A percentile compares a stretch with the other conserved stretches of the same genome.
phyloP scores from a whole-genome alignment of 2,329 filamentous ascomycete genomes.

The Trichoderma afroharzianum region DNA sequence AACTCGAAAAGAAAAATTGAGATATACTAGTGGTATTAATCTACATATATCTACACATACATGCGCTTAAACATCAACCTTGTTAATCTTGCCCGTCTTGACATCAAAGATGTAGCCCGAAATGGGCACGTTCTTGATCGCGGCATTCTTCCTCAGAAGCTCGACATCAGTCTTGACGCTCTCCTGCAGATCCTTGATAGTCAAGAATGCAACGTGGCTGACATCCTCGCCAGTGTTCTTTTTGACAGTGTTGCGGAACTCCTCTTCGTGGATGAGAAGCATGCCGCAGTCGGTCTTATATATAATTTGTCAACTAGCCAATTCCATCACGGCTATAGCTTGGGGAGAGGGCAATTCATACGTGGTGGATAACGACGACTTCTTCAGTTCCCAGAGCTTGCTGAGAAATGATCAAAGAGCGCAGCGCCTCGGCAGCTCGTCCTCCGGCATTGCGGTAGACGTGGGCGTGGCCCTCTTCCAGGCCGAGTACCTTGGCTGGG shows the following conservation, averaged over 20 bases:
- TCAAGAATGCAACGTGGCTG: conserved; percentile 57
- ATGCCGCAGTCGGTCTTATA: conserved; percentile 48
- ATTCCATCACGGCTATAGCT: too few species aligned
- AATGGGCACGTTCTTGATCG: conserved; percentile 59
- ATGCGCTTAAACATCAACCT: conserved; percentile 20
- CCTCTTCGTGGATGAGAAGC: conserved; percentile 62
- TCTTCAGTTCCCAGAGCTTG: conserved; percentile 74
- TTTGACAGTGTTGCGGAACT: conserved; percentile 53
- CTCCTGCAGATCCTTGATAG: conserved; percentile 61
- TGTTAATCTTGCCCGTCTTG: conserved; percentile 58
- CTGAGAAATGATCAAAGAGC: conserved; percentile 73
- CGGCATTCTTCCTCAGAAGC: conserved; percentile 55
- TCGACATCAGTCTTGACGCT: conserved; percentile 65
- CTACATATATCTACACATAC: too few species aligned
- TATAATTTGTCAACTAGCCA: neutral
- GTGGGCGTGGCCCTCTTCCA: conserved; percentile 72
- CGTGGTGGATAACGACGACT: conserved; percentile 69
- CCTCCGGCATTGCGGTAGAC: conserved; percentile 73
- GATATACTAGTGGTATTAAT: neutral
- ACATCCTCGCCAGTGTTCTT: conserved; percentile 55
- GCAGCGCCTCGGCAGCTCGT: conserved; percentile 64
- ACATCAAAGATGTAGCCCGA: conserved; percentile 78
- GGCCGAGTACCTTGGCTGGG: conserved; percentile 64
- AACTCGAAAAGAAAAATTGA: neutral
- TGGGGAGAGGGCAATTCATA: conserved; percentile 26